Conservation (phyloP, 352 stramenopile genomes). For the Globisporangium takayamanum region DNA sequence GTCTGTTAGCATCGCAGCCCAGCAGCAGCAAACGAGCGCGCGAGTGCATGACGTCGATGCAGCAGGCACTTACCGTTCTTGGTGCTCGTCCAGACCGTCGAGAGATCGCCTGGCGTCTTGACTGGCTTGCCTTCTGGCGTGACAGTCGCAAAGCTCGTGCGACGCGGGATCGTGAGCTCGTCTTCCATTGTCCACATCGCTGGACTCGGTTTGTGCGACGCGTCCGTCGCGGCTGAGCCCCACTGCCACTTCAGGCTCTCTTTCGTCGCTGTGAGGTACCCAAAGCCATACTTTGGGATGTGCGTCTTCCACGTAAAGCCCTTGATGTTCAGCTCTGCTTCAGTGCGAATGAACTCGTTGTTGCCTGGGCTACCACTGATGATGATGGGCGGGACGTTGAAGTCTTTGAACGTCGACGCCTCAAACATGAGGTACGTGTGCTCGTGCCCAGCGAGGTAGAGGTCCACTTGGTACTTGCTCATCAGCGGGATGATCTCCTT, state of each 20-base stretch:
- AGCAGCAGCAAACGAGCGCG: background rate
- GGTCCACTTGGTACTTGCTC: conserved; percentile 65
- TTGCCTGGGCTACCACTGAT: conserved; percentile 69
- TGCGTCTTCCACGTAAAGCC: conserved; percentile 52
- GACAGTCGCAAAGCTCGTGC: conserved; percentile 17
- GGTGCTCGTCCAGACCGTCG: conserved; percentile 19
- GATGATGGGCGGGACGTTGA: conserved; percentile 60
- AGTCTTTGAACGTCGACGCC: conserved; percentile 35
- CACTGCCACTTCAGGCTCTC: conserved; percentile 52
- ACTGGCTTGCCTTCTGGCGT: conserved; percentile 35
- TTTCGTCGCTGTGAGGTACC: conserved; percentile 56
- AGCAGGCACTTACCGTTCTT: conserved; percentile 18
- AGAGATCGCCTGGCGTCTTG: conserved; percentile 25
- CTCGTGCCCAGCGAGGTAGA: conserved; percentile 65
- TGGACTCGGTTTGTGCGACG: conserved; percentile 30
- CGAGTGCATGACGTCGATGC: background rate
- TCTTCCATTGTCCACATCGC: conserved; percentile 45
- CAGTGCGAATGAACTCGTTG: conserved; percentile 63
- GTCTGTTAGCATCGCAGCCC: background rate
- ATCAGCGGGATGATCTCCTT: conserved; percentile 66
- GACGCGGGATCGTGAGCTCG: conserved; percentile 34
- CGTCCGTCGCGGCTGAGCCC: conserved; percentile 44
- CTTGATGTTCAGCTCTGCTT: conserved; percentile 40
- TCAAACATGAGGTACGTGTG: conserved; percentile 71
- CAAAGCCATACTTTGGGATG: conserved; percentile 72